Evolutionary conservation across 805 yeast species (phyloP), one percentile per base, ranked within the genome.

Genomic region (Candida rishiriensis): DNA sequence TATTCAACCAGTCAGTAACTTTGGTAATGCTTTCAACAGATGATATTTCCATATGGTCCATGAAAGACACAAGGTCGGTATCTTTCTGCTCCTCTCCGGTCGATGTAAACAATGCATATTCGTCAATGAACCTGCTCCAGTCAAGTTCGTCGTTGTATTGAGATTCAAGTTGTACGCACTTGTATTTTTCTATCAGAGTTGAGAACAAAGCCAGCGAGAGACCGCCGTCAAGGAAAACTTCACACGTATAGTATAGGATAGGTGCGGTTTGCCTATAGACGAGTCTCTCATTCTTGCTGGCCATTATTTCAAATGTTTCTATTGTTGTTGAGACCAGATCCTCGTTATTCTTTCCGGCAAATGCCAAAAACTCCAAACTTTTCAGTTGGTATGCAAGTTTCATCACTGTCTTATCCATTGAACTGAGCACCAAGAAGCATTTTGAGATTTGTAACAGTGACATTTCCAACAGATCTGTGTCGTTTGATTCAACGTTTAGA

Each of bases 191-290:
- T 2, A 46, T 28, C 29, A 44, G 32, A 15, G 15, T 35, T 3
- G 36, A 26, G 21, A 50, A 15, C 12, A 43, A 39, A 10, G 18
- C 29, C n/a, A 49, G 17, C 1, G 47, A 30, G 12, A 31, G 10
- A 13, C 39, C 30, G 32, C 28, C 33, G 10, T 34, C 32, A 13
- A n/a, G 37, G 38, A 46, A 43, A 7, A 30, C 17, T 15, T 40
- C 17, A 39, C 52, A 48, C 2, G 49, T 34, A 8, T 43, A 29
- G 18, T 40, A 35, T 16, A 55, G 48, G 7, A 29, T 15, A 12
- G 40, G 14, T 2, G 55, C 40, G 4, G 53, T 47, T 10, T 41
- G 31, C 30, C 45, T 41, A 36, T 53, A 54, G 7, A 39, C 42
- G 33, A 41, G 21, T 34, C 29, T n/a, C 3, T 38, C 35, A 36